Evolutionary conservation across 169 alveolate genomes (phyloP).

Genomic region (Eimeria sp.): DNA sequence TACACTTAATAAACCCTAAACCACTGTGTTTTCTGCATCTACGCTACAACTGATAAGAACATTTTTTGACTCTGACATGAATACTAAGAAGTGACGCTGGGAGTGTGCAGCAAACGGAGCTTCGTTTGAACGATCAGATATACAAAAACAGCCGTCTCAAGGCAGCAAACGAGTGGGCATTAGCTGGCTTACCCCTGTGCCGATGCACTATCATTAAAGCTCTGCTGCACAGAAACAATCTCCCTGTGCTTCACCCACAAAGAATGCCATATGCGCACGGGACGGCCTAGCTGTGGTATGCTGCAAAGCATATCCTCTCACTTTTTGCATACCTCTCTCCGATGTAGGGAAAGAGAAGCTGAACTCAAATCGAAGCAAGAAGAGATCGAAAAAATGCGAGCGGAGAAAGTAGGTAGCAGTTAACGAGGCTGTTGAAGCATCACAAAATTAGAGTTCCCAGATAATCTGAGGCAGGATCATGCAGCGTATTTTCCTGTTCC

Average conservation of each 20-base stretch:
- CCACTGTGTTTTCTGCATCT: neutral
- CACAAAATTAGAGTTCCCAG: neutral
- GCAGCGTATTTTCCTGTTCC: neutral
- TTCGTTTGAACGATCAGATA: constrained; percentile 72
- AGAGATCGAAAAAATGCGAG: constrained; percentile 43
- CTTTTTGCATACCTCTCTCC: neutral
- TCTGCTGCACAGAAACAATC: neutral
- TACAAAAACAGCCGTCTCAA: constrained; percentile 72
- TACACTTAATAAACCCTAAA: neutral
- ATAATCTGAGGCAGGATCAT: neutral
- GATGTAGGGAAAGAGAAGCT: constrained; percentile 66
- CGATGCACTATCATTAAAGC: neutral
- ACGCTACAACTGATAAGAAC: neutral
- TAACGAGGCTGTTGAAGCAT: neutral
- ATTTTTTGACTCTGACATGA: neutral
- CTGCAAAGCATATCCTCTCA: neutral
- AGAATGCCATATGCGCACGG: neutral
- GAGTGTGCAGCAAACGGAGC: constrained; percentile 76
- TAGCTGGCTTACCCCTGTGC: neutral
- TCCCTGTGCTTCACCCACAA: neutral
- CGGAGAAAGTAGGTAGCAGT: constrained; percentile 22
- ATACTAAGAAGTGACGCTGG: neutral
- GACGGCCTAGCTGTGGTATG: neutral
- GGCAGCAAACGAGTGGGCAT: constrained; percentile 75
- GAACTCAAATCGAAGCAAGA: constrained; percentile 74